phyloP scores from a whole-genome alignment of 805 yeast species.

The Tetrapisispora fleetii region DNA sequence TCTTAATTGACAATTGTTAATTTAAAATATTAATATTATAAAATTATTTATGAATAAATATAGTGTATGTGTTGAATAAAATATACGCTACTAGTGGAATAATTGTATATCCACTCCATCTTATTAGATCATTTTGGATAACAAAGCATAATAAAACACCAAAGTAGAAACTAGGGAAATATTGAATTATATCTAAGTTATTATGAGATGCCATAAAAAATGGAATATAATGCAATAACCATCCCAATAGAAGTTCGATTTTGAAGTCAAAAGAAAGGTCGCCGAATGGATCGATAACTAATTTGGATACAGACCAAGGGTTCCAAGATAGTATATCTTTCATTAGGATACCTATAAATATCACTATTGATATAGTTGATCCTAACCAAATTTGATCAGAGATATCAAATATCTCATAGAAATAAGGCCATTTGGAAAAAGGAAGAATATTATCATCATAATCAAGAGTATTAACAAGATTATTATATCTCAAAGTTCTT shows the following conservation, averaged over 20 bases:
- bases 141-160: conserved; percentile 7
- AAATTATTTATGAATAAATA: not conserved
- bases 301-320: conserved; percentile 7
- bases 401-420: conserved; percentile 1
- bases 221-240: conserved; percentile 22
- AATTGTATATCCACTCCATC: not conserved
- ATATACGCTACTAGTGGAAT: not conserved
- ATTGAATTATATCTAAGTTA: conserved; percentile 12
- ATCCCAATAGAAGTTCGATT: conserved; percentile 18
- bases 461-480: conserved; percentile 11
- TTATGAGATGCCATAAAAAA: conserved; percentile 14
- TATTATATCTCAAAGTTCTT: conserved; percentile 16
- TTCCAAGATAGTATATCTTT: conserved; percentile 9
- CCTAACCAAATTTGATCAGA: conserved; percentile 12
- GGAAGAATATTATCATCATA: not conserved
- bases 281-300: not conserved
- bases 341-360: conserved; percentile 3
- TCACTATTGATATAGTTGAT: conserved; percentile 8
- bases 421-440: conserved; percentile 17
- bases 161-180: conserved; percentile 18
- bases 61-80: not conserved
- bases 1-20: no score
- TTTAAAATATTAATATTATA: no score
- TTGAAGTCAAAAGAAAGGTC: conserved; percentile 10
- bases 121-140: not conserved